These are phyloP conservation scores for Myriosclerotinia curreyana DNA, from an alignment of 2,329 filamentous ascomycete genomes.

Conservation along the genomic window DNA sequence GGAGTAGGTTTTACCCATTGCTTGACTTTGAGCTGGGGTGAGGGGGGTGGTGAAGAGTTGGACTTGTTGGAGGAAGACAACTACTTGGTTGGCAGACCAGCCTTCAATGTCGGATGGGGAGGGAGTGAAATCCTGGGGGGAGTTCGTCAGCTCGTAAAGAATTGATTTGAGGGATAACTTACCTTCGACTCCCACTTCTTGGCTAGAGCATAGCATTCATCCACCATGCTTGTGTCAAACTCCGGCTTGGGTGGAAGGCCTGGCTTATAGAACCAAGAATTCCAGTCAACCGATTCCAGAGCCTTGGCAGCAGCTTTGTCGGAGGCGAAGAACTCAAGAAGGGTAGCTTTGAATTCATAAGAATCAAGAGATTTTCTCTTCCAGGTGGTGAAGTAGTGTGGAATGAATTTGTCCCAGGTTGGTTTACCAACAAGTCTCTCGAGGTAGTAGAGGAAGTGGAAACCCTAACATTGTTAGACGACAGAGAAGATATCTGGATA, in stretches of 20 bases:
- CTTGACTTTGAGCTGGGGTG: conserved; percentile 60
- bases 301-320: conserved; percentile 62
- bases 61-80: conserved; percentile 84
- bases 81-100: conserved; percentile 82
- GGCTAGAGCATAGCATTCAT: conserved; percentile 79
- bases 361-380: conserved; percentile 85
- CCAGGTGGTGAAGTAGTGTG: conserved; percentile 87
- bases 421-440: conserved; percentile 79
- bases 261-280: conserved; percentile 82
- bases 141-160: conserved; percentile 2
- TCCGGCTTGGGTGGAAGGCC: conserved; percentile 86
- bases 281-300: conserved; percentile 78
- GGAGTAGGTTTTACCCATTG: conserved; percentile 72
- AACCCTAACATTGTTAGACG: conserved; percentile 51
- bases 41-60: conserved; percentile 66
- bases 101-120: conserved; percentile 63
- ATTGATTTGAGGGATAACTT: conserved; percentile 30
- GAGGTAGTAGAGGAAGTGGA: conserved; percentile 87
- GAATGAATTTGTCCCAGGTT: conserved; percentile 95
- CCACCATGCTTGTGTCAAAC: conserved; percentile 85
- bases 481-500: no score
- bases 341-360: conserved; percentile 87
- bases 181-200: conserved; percentile 71
- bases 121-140: conserved; percentile 56
- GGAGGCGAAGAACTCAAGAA: conserved; percentile 77